Evolutionary conservation across 1,284 basidiomycete species (phyloP).

Genomic region (Cutaneotrichosporon dermatis): DNA sequence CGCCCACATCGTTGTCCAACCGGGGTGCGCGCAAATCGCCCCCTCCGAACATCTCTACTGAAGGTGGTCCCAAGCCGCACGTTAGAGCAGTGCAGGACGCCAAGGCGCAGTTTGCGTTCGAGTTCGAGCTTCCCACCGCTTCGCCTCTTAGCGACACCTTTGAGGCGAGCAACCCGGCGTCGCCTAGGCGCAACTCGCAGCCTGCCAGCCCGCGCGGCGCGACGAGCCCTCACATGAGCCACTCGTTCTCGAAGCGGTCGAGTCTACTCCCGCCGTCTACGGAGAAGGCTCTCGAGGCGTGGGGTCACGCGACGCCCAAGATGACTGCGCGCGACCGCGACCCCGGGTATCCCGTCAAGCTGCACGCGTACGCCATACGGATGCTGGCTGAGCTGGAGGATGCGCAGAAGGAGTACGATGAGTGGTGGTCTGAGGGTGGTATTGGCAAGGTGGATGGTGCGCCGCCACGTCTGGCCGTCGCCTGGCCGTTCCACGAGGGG

Average conservation of each 20-base stretch:
- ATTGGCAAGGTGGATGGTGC: constrained; percentile 46
- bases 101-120: constrained; percentile 35
- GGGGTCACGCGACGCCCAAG: constrained; percentile 15
- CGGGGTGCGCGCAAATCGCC: constrained; percentile 25
- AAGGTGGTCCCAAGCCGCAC: constrained; percentile 1
- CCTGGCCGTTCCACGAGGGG: constrained; percentile 50
- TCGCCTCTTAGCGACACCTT: constrained; percentile 49
- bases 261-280: constrained; percentile 46
- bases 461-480: constrained; percentile 48
- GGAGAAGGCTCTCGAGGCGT: constrained; percentile 37
- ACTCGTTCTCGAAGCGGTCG: constrained; percentile 46
- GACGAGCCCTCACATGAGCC: constrained; percentile 45
- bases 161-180: constrained; percentile 27
- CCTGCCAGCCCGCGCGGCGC: constrained; percentile 36
- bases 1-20: constrained; percentile 6
- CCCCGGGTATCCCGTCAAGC: constrained; percentile 35
- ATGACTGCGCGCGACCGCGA: constrained; percentile 14
- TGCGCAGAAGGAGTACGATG: constrained; percentile 51
- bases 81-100: constrained; percentile 3
- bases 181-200: constrained; percentile 23
- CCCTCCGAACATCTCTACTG: constrained; percentile 37
- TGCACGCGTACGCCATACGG: constrained; percentile 52
- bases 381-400: constrained; percentile 53
- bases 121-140: constrained; percentile 48
- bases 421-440: constrained; percentile 50